phyloP scores from a whole-genome alignment of 371 early-diverging fungal genomes.

The Mortierella sp. region DNA sequence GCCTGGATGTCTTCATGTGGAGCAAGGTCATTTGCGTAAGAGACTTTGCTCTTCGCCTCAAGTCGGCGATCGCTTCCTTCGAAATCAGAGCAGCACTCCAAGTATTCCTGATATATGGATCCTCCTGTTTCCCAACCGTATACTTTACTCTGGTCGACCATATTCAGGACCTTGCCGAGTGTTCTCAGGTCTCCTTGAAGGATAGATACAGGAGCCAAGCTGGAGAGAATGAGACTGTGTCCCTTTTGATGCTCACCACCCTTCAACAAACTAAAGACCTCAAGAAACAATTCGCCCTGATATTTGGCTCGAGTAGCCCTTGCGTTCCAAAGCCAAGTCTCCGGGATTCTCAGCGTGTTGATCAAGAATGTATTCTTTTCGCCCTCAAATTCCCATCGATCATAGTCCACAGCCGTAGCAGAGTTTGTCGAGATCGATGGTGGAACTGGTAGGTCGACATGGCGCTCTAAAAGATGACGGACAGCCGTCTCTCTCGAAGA shows the following conservation, averaged over 20 bases:
- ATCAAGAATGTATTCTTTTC: constrained; percentile 60
- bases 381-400: constrained; percentile 10
- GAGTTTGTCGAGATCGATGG: not conserved
- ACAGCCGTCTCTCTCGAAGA: constrained; percentile 12
- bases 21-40: constrained; percentile 37
- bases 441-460: constrained; percentile 26
- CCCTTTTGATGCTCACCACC: constrained; percentile 54
- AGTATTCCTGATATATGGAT: constrained; percentile 37
- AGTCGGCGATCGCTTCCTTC: constrained; percentile 29
- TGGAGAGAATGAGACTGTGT: constrained; percentile 58
- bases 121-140: constrained; percentile 53
- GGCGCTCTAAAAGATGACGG: constrained; percentile 30
- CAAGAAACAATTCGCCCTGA: constrained; percentile 59
- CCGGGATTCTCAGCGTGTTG: constrained; percentile 63
- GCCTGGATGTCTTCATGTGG: constrained; percentile 25
- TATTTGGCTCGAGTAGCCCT: constrained; percentile 73
- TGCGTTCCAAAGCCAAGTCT: constrained; percentile 73
- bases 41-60: constrained; percentile 26
- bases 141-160: constrained; percentile 47
- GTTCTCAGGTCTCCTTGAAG: constrained; percentile 54
- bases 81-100: constrained; percentile 50
- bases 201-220: constrained; percentile 61
- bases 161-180: constrained; percentile 25
- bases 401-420: constrained; percentile 1
- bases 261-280: constrained; percentile 66